Evolutionary conservation across 352 stramenopile species (phyloP).

Genomic region (Pythium aristosporum): DNA sequence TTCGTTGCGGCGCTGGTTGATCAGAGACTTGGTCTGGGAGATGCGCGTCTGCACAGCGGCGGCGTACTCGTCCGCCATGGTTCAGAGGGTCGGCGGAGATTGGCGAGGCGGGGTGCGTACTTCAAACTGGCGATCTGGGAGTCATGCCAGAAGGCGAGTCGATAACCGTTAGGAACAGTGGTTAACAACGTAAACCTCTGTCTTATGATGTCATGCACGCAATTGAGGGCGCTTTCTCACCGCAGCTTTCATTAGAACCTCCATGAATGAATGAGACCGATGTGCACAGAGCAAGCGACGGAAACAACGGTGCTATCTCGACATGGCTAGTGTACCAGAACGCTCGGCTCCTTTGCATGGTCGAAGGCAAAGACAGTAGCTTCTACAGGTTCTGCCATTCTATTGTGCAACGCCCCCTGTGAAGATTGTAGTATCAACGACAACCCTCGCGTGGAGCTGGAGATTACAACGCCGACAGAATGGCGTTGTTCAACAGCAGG

Average conservation of each 20-base stretch:
- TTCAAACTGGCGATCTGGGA: constrained; percentile 25
- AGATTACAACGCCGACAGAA: constrained; percentile 29
- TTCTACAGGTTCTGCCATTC: no score
- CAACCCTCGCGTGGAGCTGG: not conserved
- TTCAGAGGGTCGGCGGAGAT: not conserved
- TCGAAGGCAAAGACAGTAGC: no score
- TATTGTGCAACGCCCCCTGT: no score
- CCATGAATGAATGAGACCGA: not conserved
- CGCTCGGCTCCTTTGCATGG: no score
- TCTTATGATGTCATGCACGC: not conserved
- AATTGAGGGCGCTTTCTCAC: not conserved
- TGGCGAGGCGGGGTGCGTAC: not conserved
- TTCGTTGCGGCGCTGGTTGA: constrained; percentile 79
- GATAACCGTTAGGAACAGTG: not conserved
- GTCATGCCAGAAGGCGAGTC: no score
- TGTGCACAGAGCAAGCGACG: not conserved
- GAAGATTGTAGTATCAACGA: no score
- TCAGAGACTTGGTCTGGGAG: constrained; percentile 63
- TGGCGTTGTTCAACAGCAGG: constrained; percentile 65
- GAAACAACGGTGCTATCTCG: no score
- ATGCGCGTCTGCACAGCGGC: constrained; percentile 59
- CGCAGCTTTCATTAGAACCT: not conserved
- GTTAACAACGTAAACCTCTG: not conserved
- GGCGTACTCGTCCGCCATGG: constrained; percentile 60
- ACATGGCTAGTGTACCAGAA: no score